Percentiles rank a stretch among this genome's conserved stretches.
Conservation (phyloP, 768 basidiomycete genomes). For the Tricholoma saponaceum region DNA sequence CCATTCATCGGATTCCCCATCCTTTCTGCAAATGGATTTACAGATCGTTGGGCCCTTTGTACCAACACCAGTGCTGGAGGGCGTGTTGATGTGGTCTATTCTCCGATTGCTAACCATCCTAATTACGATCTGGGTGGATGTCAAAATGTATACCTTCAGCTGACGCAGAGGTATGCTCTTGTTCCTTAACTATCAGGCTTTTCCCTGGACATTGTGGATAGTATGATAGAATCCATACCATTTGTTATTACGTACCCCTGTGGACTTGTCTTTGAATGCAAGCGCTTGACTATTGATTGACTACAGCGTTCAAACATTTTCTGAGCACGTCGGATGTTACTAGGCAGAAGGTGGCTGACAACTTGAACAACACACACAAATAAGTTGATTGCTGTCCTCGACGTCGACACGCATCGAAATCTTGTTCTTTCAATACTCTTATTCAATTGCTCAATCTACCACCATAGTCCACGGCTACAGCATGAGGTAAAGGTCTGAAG, state of each 20-base stretch:
- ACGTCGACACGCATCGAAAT: too few relatives aligned
- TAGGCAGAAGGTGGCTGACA: too few relatives aligned
- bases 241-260: background rate
- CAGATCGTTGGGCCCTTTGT: conserved; percentile 20
- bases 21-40: conserved; percentile 13
- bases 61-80: conserved; percentile 18
- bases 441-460: too few relatives aligned
- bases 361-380: too few relatives aligned
- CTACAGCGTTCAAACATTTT: too few relatives aligned
- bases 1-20: conserved; percentile 17
- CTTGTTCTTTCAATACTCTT: too few relatives aligned
- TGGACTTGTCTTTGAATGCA: background rate
- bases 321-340: too few relatives aligned
- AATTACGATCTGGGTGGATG: conserved; percentile 18
- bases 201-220: background rate
- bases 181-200: background rate
- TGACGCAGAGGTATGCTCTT: background rate
- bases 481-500: too few relatives aligned
- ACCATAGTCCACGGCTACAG: too few relatives aligned
- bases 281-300: background rate
- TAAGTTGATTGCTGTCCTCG: too few relatives aligned
- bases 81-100: conserved; percentile 24
- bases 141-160: conserved; percentile 9
- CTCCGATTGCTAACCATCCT: conserved; percentile 20
- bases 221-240: background rate